phyloP scores from a whole-genome alignment of 2,329 filamentous ascomycete genomes.

The Nigrospora osmanthi region DNA sequence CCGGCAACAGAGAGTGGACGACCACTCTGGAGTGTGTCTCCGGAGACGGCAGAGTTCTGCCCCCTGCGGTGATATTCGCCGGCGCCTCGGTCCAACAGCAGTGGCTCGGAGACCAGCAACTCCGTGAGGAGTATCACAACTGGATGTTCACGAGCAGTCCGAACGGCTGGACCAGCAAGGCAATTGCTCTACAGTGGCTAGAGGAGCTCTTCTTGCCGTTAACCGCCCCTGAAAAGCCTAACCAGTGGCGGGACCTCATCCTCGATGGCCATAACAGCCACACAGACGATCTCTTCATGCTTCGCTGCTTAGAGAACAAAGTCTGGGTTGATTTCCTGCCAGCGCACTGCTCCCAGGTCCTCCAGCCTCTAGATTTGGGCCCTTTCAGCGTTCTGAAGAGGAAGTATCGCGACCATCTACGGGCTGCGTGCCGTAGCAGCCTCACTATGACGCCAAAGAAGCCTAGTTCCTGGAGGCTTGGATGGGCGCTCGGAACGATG shows the following conservation, averaged over 20 bases:
- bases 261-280: too few species aligned
- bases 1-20: background rate
- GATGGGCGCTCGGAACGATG: too few species aligned
- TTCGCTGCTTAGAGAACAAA: background rate
- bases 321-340: background rate
- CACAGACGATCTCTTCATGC: background rate
- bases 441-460: too few species aligned
- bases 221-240: background rate
- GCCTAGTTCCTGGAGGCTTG: too few species aligned
- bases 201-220: background rate
- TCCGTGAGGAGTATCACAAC: background rate
- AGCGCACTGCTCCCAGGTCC: background rate
- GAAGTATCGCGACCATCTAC: background rate
- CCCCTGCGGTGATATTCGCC: background rate
- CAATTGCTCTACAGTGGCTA: background rate
- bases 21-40: background rate
- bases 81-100: background rate
- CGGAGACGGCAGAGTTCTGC: too few species aligned
- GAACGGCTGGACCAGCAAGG: background rate
- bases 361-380: background rate
- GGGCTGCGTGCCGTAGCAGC: background rate
- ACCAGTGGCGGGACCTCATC: background rate
- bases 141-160: background rate
- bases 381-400: background rate
- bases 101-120: background rate